These are phyloP conservation scores for Mycena venus DNA, from an alignment of 768 basidiomycete species.

Conservation along the genomic window DNA sequence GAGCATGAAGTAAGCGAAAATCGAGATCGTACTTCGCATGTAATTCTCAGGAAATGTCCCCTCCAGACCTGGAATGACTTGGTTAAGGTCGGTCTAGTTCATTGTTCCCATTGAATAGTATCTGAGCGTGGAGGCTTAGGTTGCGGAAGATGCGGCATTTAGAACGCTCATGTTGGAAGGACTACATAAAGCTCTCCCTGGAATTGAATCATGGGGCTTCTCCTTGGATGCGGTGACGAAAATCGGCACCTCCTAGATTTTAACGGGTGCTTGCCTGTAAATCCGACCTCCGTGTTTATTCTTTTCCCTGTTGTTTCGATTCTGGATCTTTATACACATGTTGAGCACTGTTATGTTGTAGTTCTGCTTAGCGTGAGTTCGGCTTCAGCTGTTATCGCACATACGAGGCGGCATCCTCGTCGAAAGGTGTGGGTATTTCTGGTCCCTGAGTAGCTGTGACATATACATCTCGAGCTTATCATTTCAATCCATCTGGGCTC, in stretches of 20 bases:
- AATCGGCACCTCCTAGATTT: background rate
- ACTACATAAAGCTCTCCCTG: background rate
- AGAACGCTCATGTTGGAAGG: background rate
- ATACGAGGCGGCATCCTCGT: too few relatives aligned
- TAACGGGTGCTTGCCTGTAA: too few relatives aligned
- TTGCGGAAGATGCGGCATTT: background rate
- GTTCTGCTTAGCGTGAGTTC: too few relatives aligned
- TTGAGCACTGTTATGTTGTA: too few relatives aligned
- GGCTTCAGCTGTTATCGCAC: too few relatives aligned
- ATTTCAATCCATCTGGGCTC: too few relatives aligned
- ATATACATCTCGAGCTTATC: too few relatives aligned
- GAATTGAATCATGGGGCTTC: background rate
- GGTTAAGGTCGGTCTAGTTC: background rate
- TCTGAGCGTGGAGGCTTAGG: background rate
- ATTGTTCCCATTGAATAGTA: background rate
- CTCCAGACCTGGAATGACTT: background rate
- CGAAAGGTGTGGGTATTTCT: too few relatives aligned
- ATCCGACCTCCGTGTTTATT: too few relatives aligned
- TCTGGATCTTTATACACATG: too few relatives aligned
- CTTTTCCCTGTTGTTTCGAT: too few relatives aligned
- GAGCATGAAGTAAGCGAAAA: background rate
- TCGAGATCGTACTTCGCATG: background rate
- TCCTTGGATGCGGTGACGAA: background rate
- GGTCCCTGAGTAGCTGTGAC: too few relatives aligned
- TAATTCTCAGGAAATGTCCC: background rate